Percentiles rank a stretch among this genome's conserved stretches.
Evolutionary conservation across 73 alveolate species (phyloP).

Genomic region (Paramecium caudatum): DNA sequence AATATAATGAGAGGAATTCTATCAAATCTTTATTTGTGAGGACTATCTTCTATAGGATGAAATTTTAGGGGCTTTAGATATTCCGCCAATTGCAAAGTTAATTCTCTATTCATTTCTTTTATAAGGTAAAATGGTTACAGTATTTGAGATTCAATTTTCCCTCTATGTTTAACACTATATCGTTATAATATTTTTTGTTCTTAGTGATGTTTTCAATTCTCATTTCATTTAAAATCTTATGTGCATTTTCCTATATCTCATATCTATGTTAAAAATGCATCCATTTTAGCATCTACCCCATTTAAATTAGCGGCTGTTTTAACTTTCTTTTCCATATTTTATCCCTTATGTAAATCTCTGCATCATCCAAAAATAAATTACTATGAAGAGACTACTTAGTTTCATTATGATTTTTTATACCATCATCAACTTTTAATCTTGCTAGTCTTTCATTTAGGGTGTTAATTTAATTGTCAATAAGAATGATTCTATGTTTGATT

Average conservation of each 20-base stretch:
- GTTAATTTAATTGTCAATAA: background rate
- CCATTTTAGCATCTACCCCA: background rate
- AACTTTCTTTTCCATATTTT: background rate
- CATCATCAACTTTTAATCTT: constrained; percentile 19
- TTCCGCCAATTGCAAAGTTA: background rate
- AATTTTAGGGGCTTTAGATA: constrained; percentile 17
- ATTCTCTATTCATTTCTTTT: constrained; percentile 12
- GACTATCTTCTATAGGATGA: constrained; percentile 21
- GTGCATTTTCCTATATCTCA: background rate
- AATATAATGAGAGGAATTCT: background rate
- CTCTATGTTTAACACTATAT: background rate
- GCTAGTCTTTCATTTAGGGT: background rate
- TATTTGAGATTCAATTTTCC: constrained; percentile 9
- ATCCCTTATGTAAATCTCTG: background rate
- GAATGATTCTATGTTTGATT: background rate
- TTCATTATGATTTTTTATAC: background rate
- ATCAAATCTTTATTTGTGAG: background rate
- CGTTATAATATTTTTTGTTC: background rate
- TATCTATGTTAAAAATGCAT: constrained; percentile 16
- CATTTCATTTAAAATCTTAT: background rate
- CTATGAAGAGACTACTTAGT: background rate
- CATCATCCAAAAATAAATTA: constrained; percentile 24
- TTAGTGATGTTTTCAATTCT: background rate
- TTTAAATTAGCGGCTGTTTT: background rate
- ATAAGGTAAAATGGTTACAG: background rate